Evolutionary conservation across 1,284 basidiomycete species (phyloP).

Genomic region (Abortiporus biennis): DNA sequence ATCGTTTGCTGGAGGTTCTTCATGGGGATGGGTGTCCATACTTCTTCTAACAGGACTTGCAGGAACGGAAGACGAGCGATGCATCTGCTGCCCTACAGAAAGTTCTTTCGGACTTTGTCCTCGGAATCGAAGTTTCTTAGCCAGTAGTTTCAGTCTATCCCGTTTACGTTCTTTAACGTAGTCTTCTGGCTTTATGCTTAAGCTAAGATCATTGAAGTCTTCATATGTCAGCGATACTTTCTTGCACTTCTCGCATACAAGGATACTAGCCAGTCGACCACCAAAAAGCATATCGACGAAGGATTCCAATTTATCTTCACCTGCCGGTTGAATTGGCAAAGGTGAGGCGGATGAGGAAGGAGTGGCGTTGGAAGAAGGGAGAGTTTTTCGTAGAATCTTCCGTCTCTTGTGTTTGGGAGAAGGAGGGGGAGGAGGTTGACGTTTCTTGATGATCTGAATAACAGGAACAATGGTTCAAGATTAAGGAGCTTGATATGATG

Average conservation of each 20-base stretch:
- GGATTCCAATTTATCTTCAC: constrained; percentile 46
- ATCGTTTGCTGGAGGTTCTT: constrained; percentile 19
- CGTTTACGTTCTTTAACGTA: constrained; percentile 62
- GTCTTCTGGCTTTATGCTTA: constrained; percentile 80
- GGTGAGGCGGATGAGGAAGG: background rate
- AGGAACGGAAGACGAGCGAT: constrained; percentile 26
- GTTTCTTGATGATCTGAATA: constrained; percentile 69
- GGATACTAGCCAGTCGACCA: constrained; percentile 81
- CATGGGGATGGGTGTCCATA: constrained; percentile 15
- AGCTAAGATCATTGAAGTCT: constrained; percentile 89
- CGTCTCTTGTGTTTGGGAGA: constrained; percentile 30
- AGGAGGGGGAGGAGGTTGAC: constrained; percentile 44
- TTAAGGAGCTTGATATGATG: background rate
- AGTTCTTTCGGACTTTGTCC: constrained; percentile 5
- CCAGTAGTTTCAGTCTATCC: constrained; percentile 65
- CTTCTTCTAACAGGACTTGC: constrained; percentile 24
- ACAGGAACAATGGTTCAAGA: constrained; percentile 3
- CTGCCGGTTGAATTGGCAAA: background rate
- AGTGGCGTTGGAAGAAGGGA: constrained; percentile 8
- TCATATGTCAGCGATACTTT: constrained; percentile 88
- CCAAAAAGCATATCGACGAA: constrained; percentile 89
- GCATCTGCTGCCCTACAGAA: constrained; percentile 7
- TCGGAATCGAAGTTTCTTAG: constrained; percentile 49
- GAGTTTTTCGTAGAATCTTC: constrained; percentile 5
- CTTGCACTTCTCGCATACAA: constrained; percentile 93